Percentiles rank a stretch among this genome's conserved stretches.
Evolutionary conservation across 768 basidiomycete genomes (phyloP).

Genomic region (Rhodocollybia butyracea): DNA sequence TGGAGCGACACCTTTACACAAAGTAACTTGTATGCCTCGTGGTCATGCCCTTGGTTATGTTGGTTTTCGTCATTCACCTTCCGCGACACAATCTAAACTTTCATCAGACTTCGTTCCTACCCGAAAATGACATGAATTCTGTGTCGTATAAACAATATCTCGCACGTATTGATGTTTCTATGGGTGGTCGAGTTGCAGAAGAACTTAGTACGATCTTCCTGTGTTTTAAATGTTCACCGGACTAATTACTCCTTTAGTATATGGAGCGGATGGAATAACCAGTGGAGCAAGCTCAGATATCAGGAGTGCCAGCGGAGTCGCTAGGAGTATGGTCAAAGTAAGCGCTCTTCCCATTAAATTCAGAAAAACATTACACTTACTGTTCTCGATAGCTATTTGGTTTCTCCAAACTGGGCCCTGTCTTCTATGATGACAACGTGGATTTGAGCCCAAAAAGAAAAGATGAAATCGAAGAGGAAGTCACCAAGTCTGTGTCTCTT

Average conservation of each 20-base stretch:
- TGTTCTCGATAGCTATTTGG: conserved; percentile 66
- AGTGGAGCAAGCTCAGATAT: conserved; percentile 93
- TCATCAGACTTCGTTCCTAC: conserved; percentile 69
- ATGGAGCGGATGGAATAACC: conserved; percentile 83
- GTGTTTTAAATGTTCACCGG: conserved; percentile 12
- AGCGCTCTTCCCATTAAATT: conserved; percentile 14
- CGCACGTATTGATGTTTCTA: conserved; percentile 84
- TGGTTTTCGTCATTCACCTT: conserved; percentile 11
- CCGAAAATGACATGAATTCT: conserved; percentile 73
- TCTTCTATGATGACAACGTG: conserved; percentile 74
- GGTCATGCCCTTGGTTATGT: conserved; percentile 91
- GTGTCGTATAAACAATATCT: conserved; percentile 71
- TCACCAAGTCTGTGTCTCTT: conserved; percentile 59
- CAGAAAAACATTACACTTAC: background rate
- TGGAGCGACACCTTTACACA: conserved; percentile 95
- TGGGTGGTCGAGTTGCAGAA: conserved; percentile 96
- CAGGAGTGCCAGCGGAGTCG: conserved; percentile 71
- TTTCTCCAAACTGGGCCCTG: conserved; percentile 82
- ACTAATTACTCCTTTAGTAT: conserved; percentile 49
- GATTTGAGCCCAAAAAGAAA: conserved; percentile 74
- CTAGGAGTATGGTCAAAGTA: conserved; percentile 88
- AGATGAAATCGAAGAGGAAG: conserved; percentile 86
- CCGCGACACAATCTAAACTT: conserved; percentile 11
- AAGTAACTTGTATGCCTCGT: conserved; percentile 96
- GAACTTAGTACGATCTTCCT: conserved; percentile 60